phyloP scores from a whole-genome alignment of 441 rosid species.

The Mallotus repandus region DNA sequence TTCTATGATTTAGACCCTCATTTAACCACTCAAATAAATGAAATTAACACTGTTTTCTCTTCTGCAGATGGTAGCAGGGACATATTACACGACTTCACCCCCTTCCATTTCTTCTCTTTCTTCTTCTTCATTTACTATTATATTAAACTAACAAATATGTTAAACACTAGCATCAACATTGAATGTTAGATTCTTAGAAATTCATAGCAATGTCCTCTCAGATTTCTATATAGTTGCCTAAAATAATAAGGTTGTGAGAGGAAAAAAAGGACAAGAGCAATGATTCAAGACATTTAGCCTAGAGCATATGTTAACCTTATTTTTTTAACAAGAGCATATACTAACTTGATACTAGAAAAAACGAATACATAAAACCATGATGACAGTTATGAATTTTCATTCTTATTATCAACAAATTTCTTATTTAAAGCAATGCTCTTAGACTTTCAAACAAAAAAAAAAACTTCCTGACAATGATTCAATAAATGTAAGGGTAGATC shows the following conservation, averaged over 20 bases:
- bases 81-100: too few relatives aligned
- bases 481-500: constrained; percentile 83
- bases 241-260: constrained; percentile 69
- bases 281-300: constrained; percentile 7
- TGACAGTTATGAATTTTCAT: background rate
- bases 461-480: constrained; percentile 57
- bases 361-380: background rate
- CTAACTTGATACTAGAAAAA: background rate
- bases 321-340: too few relatives aligned
- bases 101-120: too few relatives aligned
- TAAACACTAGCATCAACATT: constrained; percentile 80
- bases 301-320: background rate
- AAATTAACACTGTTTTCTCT: too few relatives aligned
- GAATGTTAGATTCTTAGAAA: constrained; percentile 75
- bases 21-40: too few relatives aligned
- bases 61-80: too few relatives aligned
- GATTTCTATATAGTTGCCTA: constrained; percentile 86
- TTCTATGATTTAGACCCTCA: too few relatives aligned
- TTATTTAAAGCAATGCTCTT: constrained; percentile 42
- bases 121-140: too few relatives aligned
- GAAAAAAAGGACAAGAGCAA: constrained; percentile 22
- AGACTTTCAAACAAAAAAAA: background rate
- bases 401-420: background rate
- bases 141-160: constrained; percentile 48
- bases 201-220: constrained; percentile 77